Percentiles rank a stretch among this genome's conserved stretches.
phyloP scores from a whole-genome alignment of 192 early-diverging fungal genomes.

The Rhizophagus prolifer region DNA sequence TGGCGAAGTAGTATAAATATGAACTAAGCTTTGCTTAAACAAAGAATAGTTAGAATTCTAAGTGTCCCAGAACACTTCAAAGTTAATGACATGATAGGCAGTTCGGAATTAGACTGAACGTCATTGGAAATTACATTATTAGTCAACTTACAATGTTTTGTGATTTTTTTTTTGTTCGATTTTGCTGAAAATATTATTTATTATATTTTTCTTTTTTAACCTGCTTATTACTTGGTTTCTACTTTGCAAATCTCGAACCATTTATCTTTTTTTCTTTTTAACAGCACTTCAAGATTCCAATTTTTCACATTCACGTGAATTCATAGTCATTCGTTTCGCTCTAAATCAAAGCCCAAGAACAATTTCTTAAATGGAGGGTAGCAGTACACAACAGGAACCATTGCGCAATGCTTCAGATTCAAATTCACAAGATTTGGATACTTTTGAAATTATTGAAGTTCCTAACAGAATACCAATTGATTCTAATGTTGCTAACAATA shows the following conservation, averaged over 20 bases:
- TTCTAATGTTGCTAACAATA: too few relatives aligned
- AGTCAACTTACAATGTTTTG: not conserved
- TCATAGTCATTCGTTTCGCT: not conserved
- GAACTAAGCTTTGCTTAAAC: not conserved
- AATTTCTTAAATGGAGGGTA: not conserved
- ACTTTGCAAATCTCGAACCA: constrained; percentile 1
- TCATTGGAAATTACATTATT: not conserved
- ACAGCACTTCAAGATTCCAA: not conserved
- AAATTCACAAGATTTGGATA: not conserved
- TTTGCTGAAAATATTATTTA: not conserved
- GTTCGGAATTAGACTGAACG: too few relatives aligned
- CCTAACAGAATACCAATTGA: not conserved
- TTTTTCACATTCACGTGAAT: not conserved
- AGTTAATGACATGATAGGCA: too few relatives aligned
- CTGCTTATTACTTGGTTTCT: not conserved
- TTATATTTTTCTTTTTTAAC: not conserved
- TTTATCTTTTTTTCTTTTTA: not conserved
- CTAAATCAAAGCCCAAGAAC: too few relatives aligned
- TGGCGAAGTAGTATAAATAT: not conserved
- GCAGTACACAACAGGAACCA: too few relatives aligned
- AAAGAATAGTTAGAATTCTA: not conserved
- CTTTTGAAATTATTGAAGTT: not conserved
- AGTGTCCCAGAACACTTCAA: not conserved
- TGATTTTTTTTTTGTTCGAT: not conserved
- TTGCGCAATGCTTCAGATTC: not conserved